phyloP scores from a whole-genome alignment of 768 basidiomycete genomes.

The Gautieria morchelliformis region DNA sequence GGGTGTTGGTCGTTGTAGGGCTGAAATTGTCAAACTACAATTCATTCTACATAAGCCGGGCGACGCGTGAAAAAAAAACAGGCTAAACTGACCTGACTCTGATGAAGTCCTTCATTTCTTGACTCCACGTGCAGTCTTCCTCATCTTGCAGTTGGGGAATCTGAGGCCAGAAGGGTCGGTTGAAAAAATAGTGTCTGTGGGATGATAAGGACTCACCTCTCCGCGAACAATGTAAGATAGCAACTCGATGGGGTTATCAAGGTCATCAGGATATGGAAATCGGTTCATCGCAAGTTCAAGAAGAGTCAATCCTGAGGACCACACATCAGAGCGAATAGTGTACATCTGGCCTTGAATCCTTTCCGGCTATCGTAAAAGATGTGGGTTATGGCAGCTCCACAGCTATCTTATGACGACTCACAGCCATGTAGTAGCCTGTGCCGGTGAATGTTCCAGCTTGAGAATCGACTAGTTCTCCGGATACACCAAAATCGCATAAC shows the following conservation, averaged over 20 bases:
- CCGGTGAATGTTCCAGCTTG: conserved; percentile 95
- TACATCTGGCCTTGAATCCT: conserved; percentile 88
- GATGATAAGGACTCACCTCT: conserved; percentile 39
- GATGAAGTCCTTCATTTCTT: conserved; percentile 89
- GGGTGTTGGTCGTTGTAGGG: conserved; percentile 64
- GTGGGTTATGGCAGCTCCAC: background rate
- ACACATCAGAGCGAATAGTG: conserved; percentile 93
- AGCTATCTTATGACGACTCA: conserved; percentile 31
- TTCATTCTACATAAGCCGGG: background rate
- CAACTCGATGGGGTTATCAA: conserved; percentile 82
- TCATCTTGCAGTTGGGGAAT: conserved; percentile 80
- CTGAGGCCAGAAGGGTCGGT: conserved; percentile 25
- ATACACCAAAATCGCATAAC: conserved; percentile 94
- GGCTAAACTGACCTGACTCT: conserved; percentile 60
- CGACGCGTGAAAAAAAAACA: background rate
- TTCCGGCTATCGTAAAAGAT: conserved; percentile 55
- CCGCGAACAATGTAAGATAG: conserved; percentile 82
- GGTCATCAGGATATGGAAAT: conserved; percentile 89
- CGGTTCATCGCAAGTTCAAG: conserved; percentile 90
- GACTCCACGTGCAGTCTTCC: conserved; percentile 54
- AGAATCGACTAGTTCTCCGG: conserved; percentile 87
- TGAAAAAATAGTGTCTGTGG: background rate
- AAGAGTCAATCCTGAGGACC: conserved; percentile 93
- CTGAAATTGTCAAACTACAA: conserved; percentile 60
- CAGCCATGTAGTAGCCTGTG: conserved; percentile 98